A percentile compares a stretch with the other conserved stretches of the same genome.
Conservation (phyloP, 1,139 yeast genomes). For the Yamadazyma taylorii region DNA sequence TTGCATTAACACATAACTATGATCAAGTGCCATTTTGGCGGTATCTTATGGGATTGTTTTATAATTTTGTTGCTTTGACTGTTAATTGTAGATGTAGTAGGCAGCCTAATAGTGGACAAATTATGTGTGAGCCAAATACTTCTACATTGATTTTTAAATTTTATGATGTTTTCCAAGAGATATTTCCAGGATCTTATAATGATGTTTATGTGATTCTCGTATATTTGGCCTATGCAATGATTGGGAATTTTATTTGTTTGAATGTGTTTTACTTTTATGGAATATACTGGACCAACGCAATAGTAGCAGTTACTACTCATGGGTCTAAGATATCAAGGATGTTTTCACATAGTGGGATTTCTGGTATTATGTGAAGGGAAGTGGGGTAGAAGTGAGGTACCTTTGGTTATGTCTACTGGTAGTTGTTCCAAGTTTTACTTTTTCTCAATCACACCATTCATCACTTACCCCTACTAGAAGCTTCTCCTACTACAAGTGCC, state of each 20-base stretch:
- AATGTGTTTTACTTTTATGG: constrained; percentile 23
- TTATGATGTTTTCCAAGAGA: constrained; percentile 19
- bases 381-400: too few species aligned
- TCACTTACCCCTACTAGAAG: too few species aligned
- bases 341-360: too few species aligned
- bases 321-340: too few species aligned
- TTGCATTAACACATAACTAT: constrained; percentile 6
- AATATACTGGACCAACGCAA: too few species aligned
- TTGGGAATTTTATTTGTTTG: constrained; percentile 32
- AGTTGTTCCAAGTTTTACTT: too few species aligned
- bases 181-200: constrained; percentile 3
- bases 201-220: constrained; percentile 19
- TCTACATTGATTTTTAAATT: constrained; percentile 31
- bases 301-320: too few species aligned
- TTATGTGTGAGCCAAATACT: constrained; percentile 12
- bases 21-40: constrained; percentile 3
- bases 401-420: too few species aligned
- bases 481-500: too few species aligned
- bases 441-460: too few species aligned
- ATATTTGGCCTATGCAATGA: constrained; percentile 28
- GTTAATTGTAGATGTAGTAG: constrained; percentile 6
- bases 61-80: constrained; percentile 4
- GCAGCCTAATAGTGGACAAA: not conserved
- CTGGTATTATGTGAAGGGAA: too few species aligned
- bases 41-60: constrained; percentile 4